phyloP scores from a whole-genome alignment of 202 grass and related monocot genomes.

The Elaeis oleifera region DNA sequence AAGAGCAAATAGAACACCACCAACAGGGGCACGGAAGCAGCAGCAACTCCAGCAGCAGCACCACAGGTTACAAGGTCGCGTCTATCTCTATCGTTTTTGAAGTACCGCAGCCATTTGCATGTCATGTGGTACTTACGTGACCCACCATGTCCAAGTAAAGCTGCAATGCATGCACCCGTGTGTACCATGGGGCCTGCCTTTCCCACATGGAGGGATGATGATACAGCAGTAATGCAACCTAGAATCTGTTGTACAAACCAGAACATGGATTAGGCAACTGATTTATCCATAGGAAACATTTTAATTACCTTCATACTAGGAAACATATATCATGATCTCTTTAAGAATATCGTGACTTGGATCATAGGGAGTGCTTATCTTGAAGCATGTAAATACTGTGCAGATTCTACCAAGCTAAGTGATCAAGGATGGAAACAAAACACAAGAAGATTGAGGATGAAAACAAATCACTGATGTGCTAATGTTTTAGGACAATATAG shows the following conservation, averaged over 20 bases:
- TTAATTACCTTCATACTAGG: too few species aligned
- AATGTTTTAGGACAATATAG: too few species aligned
- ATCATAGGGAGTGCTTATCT: too few species aligned
- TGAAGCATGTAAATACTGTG: too few species aligned
- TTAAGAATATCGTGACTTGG: too few species aligned
- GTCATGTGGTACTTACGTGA: conserved; percentile 68
- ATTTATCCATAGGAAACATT: too few species aligned
- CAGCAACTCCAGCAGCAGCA: conserved; percentile 59
- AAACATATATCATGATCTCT: too few species aligned
- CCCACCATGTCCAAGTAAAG: conserved; percentile 77
- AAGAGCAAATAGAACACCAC: conserved; percentile 74
- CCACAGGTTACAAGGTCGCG: conserved; percentile 87
- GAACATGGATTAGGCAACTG: not conserved
- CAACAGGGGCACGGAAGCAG: conserved; percentile 73
- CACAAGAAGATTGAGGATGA: too few species aligned
- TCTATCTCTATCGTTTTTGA: conserved; percentile 89
- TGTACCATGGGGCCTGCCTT: conserved; percentile 95
- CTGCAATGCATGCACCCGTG: conserved; percentile 81
- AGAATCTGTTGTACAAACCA: conserved; percentile 34
- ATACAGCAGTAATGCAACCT: conserved; percentile 63
- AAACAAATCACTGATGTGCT: too few species aligned
- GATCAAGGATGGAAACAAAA: too few species aligned
- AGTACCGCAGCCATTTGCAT: conserved; percentile 84
- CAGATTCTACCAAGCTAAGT: too few species aligned
- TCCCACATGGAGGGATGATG: conserved; percentile 83